Conservation (phyloP, 2,329 filamentous ascomycete genomes). For the Ophidiomyces ophidiicola region DNA sequence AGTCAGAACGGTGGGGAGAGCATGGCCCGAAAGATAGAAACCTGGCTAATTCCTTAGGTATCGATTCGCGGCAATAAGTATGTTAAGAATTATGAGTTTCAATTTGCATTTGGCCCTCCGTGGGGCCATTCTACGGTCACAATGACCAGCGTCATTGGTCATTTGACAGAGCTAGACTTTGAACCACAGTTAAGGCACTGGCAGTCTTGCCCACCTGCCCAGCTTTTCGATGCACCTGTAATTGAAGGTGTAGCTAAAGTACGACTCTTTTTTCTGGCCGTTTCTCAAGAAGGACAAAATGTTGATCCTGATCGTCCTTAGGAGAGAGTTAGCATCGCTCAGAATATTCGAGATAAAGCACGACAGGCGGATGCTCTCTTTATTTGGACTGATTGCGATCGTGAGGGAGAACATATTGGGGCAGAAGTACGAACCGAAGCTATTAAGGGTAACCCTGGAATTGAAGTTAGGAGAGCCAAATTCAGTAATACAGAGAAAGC, state of each 20-base stretch:
- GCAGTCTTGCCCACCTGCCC: constrained; percentile 64
- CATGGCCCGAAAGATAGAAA: neutral
- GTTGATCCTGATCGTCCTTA: constrained; percentile 24
- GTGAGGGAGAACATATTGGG: constrained; percentile 94
- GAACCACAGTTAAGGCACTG: constrained; percentile 61
- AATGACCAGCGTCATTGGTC: constrained; percentile 88
- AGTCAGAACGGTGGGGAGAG: constrained; percentile 51
- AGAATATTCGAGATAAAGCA: constrained; percentile 74
- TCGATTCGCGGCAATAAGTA: constrained; percentile 57
- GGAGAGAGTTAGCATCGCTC: constrained; percentile 68
- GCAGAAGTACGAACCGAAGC: constrained; percentile 79
- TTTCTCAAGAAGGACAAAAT: neutral
- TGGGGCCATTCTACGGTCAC: constrained; percentile 77
- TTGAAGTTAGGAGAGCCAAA: constrained; percentile 71
- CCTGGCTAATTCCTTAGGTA: constrained; percentile 38
- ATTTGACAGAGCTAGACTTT: constrained; percentile 74
- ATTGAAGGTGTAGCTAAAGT: constrained; percentile 55
- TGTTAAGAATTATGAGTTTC: constrained; percentile 89
- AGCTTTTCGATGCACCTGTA: constrained; percentile 71
- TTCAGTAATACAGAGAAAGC: constrained; percentile 95
- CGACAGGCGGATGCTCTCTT: constrained; percentile 61
- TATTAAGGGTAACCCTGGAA: constrained; percentile 54
- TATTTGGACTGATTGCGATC: constrained; percentile 98
- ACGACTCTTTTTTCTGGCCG: constrained; percentile 17
- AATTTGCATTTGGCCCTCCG: constrained; percentile 67